Base-by-base conservation (phyloP, 106 monocot genomes). In the Allium fistulosum region DNA sequence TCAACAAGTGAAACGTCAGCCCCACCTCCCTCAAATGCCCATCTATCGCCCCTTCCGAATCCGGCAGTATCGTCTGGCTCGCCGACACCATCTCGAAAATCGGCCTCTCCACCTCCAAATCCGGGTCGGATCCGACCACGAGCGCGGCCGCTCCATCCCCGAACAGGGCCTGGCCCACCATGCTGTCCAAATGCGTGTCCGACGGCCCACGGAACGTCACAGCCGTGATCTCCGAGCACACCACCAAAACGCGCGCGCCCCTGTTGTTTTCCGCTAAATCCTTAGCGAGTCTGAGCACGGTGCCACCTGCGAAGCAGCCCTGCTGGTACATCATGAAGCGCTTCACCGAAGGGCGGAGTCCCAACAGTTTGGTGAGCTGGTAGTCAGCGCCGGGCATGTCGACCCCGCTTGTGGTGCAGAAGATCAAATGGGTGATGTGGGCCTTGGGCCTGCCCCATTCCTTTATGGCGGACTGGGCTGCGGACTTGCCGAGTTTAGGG, bases 331-430 rank as follows among this genome's bases (percentile, higher is more conserved):
- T 61, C 72, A 72, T 72, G 62, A 53, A 13, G 10, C 72, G 72
- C 9, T 52, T 62, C 7, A 72, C 72, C 51, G 72, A 61, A 13
- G 72, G 72, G 27, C 62, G 61, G 8, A 72, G 62, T 6, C 72
- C 72, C 50, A 72, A 62, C 27, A 72, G 72, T 46, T 59, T 58
- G 22, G 72, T 63, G 26, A 72, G 72, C 7, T 53, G 72, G 72
- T 72, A 72, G 51, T 72, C 72, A 2, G 72, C 72, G 8, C 72
- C 72, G 51, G 72, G 72, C 72, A 72, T 72, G 72, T 72, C 72
- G 14, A 72, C 62, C 8, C 72, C 72, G 51, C 72, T 72, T 4
- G 72, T 72, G 12, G 72, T 72, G 72, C 72, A 72, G 61, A 72
- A 72, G 62, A 72, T 37, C 2, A 72, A 49, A n/a, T 72, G 72